Base-by-base conservation (phyloP, 768 basidiomycete species). In the Boletus pseudopeckii region DNA sequence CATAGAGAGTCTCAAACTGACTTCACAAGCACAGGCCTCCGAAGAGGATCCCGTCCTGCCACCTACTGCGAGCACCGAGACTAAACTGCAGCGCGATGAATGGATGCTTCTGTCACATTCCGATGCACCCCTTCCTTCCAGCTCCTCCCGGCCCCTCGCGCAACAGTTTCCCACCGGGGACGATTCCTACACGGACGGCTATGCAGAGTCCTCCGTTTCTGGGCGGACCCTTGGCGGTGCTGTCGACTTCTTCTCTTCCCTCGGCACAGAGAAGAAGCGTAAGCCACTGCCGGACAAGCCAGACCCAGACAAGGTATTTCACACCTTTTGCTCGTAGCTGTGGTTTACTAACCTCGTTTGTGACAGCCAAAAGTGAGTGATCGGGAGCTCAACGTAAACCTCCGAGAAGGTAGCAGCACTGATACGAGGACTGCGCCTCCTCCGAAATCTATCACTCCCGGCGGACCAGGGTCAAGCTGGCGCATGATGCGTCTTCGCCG, bases 401-500 rank as follows among this genome's bases (percentile, higher is more conserved):
- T 89, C 40, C 75, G 71, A 52, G 72, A 80, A 55, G 78, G 75
- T 9, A 71, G 60, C 28, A 54, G 74, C 10, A 67, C 74, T 24
- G 70, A 80, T 53, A 66, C 74, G 13, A 73, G 76, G 47, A 73
- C 40, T 17, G 58, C 64, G 2, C 68, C 72, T 36, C 72, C 75
- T 45, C 71, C 78, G 6, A 82, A 80, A 67, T 65, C 80, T 20
- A 68, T 75, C 50, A 82, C 80, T 0, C 92, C 93, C 0, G 96
- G 96, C 3, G 93, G 92, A 2, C 89, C 94, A 5, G 96, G 96
- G 11, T 92, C 92, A 3, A 85, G 84, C 65, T 99, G 97, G 96
- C 85, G 97, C 15, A 98, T 98, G 97, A 93, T 91, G 86, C 92
- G 94, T 62, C 81, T 99, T 0, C 83, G 86, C 38, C 80, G 90